Evolutionary conservation across 768 basidiomycete species (phyloP).

Genomic region (Russula brevipes): DNA sequence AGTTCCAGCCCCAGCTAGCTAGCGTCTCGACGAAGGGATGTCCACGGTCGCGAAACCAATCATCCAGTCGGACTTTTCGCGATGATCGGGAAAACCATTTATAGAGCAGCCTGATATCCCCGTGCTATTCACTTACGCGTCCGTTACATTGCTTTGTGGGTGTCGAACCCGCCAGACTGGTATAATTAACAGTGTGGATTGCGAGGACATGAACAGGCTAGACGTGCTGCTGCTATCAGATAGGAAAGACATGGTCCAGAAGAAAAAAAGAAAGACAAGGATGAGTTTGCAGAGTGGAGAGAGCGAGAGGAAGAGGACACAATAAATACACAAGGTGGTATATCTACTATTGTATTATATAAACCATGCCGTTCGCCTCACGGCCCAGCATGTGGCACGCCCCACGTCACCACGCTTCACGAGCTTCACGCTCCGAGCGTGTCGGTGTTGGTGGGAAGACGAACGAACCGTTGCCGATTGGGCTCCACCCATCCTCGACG

Average conservation of each 20-base stretch:
- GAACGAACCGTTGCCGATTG: constrained; percentile 51
- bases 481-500: constrained; percentile 81
- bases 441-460: constrained; percentile 42
- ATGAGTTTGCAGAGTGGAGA: not conserved
- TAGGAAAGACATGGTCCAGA: not conserved
- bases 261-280: not conserved
- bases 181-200: not conserved
- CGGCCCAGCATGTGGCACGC: not conserved
- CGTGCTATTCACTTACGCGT: too few relatives aligned
- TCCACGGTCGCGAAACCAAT: too few relatives aligned
- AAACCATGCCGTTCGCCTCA: not conserved
- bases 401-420: not conserved
- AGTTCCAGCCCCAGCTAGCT: too few relatives aligned
- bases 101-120: too few relatives aligned
- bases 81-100: too few relatives aligned
- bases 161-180: too few relatives aligned
- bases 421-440: constrained; percentile 12
- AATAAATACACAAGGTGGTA: constrained; percentile 13
- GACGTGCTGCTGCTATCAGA: constrained; percentile 7
- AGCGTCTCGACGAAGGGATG: too few relatives aligned
- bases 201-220: not conserved
- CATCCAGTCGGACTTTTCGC: too few relatives aligned
- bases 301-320: not conserved
- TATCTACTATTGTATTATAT: constrained; percentile 17
- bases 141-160: too few relatives aligned